Evolutionary conservation across 2,329 filamentous ascomycete species (phyloP).

Genomic region (Aspergillus thermomutatus): DNA sequence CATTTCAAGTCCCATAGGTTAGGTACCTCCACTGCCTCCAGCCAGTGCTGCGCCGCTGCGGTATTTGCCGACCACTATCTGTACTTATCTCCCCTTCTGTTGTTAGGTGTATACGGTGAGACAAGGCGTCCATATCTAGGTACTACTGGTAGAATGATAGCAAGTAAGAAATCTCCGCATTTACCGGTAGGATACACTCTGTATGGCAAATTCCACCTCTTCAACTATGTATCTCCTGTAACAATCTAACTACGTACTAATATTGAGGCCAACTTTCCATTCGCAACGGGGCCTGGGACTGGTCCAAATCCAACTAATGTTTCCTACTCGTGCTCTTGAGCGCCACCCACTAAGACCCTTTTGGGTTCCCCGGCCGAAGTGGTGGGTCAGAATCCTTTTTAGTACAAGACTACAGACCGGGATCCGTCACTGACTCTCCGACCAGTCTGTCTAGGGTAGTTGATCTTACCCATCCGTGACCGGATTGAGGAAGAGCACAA

Average conservation of each 20-base stretch:
- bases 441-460: constrained; percentile 6
- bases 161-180: constrained; percentile 3
- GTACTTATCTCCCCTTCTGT: not conserved
- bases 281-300: constrained; percentile 16
- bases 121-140: not conserved
- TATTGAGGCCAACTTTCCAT: constrained; percentile 3
- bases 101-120: not conserved
- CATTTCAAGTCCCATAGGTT: not conserved
- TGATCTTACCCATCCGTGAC: not conserved
- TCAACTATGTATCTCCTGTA: not conserved
- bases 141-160: too few species aligned
- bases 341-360: constrained; percentile 21
- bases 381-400: constrained; percentile 12
- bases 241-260: not conserved
- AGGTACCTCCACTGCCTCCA: not conserved
- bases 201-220: too few species aligned
- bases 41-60: not conserved
- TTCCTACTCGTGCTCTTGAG: constrained; percentile 22
- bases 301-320: constrained; percentile 6
- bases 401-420: not conserved
- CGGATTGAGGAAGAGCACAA: constrained; percentile 17
- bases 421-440: constrained; percentile 8
- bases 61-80: not conserved
- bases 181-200: not conserved
- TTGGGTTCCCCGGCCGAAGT: constrained; percentile 22